Percentiles rank a stretch among this genome's conserved stretches.
Conservation (phyloP, 805 yeast species). For the Starmerella roubikii region DNA sequence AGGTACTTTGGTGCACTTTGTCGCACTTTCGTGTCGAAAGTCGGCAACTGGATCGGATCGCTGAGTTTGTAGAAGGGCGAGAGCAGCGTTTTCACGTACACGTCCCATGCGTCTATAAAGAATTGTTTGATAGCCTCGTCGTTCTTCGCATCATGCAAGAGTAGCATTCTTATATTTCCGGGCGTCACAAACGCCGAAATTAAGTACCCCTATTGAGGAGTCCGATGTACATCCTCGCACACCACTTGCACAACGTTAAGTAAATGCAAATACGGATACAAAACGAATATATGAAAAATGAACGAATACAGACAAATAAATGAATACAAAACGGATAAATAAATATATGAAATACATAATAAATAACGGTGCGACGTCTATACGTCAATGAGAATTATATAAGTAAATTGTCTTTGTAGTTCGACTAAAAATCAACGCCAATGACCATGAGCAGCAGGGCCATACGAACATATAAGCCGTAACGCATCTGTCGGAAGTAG, state of each 20-base stretch:
- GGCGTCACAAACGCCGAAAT: slow-evolving; percentile 82
- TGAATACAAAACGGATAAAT: slow-evolving; percentile 2
- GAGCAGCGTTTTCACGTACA: slow-evolving; percentile 71
- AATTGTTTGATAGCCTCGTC: slow-evolving; percentile 75
- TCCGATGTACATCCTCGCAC: no score
- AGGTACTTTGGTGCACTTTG: slow-evolving; percentile 63
- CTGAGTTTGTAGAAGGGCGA: slow-evolving; percentile 76
- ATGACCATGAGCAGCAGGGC: slow-evolving; percentile 95
- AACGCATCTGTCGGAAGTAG: slow-evolving; percentile 98
- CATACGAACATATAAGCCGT: slow-evolving; percentile 97
- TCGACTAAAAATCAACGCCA: slow-evolving; percentile 67
- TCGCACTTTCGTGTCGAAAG: slow-evolving; percentile 64
- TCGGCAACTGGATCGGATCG: slow-evolving; percentile 57
- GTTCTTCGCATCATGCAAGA: slow-evolving; percentile 47
- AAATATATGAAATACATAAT: neutral
- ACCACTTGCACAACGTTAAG: slow-evolving; percentile 2
- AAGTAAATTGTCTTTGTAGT: neutral
- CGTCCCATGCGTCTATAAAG: slow-evolving; percentile 71
- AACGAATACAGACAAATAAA: slow-evolving; percentile 10
- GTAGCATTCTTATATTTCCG: slow-evolving; percentile 69
- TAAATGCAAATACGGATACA: neutral
- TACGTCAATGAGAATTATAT: neutral
- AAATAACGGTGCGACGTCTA: neutral
- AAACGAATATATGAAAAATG: slow-evolving; percentile 7
- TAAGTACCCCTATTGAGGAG: slow-evolving; percentile 64